Evolutionary conservation across 345 rosid genomes (phyloP), one percentile per base, ranked within the genome.

Genomic region (Durio zibethinus): DNA sequence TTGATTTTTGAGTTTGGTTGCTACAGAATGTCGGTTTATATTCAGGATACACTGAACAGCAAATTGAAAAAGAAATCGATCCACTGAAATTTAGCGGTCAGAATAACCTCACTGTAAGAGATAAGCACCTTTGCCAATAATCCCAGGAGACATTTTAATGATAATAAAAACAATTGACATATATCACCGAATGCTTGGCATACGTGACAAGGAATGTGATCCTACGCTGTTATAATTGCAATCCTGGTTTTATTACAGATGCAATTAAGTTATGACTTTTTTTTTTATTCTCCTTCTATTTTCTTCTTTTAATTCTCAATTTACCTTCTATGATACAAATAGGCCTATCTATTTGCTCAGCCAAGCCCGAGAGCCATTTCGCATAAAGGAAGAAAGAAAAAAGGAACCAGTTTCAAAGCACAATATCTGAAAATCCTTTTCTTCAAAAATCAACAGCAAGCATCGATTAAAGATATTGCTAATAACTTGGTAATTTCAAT

Each of bases 401-500:
- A 11, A 20, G 2, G 0, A 53, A 25, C 27, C 48, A 56, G 23
- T 11, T 43, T 11, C 33, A 63, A 50, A 47, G 45, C 33, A 38
- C 4, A 23, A 38, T 7, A 67, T 47, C 35, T 53, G 54, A 40
- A 43, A 29, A 80, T 73, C 75, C 70, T 45, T 45, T 56, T 20
- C 71, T 43, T 25, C 18, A 73, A 72, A 62, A 64, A 50, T 53
- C 60, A 74, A 75, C 35, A 69, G 23, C 75, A 76, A 57, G 56
- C 75, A 53, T 68, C 57, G 38, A 66, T 75, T 25, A 23, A 76
- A 69, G 43, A 33, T 74, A 65, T 21, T 12, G 21, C 63, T 59
- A 21, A 72, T 43, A 65, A 67, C 64, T 10, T 35, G 35, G 69
- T 73, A 75, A 85, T 42, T 56, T 10, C 42, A 77, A 82, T 74